These are phyloP conservation scores for Cenococcum geophilum DNA, from an alignment of 495 filamentous ascomycete genomes.

Conservation along the genomic window DNA sequence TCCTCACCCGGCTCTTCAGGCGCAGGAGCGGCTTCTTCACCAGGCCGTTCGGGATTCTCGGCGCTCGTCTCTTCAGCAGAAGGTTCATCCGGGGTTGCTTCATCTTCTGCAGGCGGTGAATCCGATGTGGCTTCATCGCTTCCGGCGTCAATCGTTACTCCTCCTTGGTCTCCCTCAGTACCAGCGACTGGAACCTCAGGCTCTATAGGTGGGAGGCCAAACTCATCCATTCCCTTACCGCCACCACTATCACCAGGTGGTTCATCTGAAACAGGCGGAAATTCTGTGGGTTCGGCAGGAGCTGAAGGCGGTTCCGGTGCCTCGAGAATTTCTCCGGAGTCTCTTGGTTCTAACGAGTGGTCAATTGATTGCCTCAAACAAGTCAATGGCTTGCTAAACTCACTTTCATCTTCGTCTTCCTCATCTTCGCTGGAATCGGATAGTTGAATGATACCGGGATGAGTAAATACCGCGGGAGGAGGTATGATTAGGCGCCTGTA, in stretches of 20 bases:
- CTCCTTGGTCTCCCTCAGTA: background rate
- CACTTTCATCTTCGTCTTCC: background rate
- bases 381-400: background rate
- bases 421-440: background rate
- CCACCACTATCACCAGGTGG: background rate
- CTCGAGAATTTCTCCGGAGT: too few relatives aligned
- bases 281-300: background rate
- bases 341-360: background rate
- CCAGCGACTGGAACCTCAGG: background rate
- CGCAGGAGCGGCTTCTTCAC: background rate
- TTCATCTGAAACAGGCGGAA: background rate
- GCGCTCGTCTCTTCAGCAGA: background rate
- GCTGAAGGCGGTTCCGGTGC: background rate
- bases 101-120: background rate
- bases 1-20: background rate
- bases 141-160: background rate
- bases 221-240: background rate
- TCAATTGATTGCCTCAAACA: background rate
- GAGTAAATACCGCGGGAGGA: background rate
- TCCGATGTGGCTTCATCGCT: background rate
- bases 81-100: background rate
- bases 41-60: background rate
- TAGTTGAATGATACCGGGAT: background rate
- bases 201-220: background rate
- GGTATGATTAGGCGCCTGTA: background rate